Base-by-base conservation (phyloP, 2,329 filamentous ascomycete species). In the Gremmenia infestans region DNA sequence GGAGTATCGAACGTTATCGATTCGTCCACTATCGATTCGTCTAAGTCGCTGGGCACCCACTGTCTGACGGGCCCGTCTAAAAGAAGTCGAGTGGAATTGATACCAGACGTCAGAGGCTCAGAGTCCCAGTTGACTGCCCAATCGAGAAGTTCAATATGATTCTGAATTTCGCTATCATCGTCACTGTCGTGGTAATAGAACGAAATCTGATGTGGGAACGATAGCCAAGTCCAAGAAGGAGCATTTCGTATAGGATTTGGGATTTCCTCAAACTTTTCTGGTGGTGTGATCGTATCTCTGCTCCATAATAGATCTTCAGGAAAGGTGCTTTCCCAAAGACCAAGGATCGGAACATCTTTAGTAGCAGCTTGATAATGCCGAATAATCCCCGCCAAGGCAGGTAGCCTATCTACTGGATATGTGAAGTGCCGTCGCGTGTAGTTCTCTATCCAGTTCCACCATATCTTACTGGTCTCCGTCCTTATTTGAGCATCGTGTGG, bases 381-480 rank as follows among this genome's bases (percentile, higher is more conserved):
- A 79, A 79, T 42, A 17, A 17, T 50, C 22, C 50, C 50, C 17
- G 23, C 19, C 25, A 56, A 45, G 37, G 54, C 50, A 49, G 53
- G 53, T 25, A 50, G 37, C 14, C 37, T 54, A 35, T 54, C 53
- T 32, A 28, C 1, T 7, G 46, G 19, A 36, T 36, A 43, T 28
- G 47, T 40, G 11, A 54, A 54, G 9, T 35, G 32, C 15, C 53
- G 36, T 46, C n/a, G 35, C 15, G 53, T 46, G 39, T 54, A 54
- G 35, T 32, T 49, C 22, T 49, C 37, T 2, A 54, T 48, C 52
- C 52, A 54, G 28, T 50, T 40, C 46, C 52, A 54, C 52, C 52
- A 54, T 17, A 50, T 48, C 7, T 53, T 15, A 11, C 28, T 53
- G 14, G 35, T 17, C 32, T 32, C 36, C 22, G n/a, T 12, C 8